phyloP scores from a whole-genome alignment of 306 rosid genomes.

The Rosa multiflora region DNA sequence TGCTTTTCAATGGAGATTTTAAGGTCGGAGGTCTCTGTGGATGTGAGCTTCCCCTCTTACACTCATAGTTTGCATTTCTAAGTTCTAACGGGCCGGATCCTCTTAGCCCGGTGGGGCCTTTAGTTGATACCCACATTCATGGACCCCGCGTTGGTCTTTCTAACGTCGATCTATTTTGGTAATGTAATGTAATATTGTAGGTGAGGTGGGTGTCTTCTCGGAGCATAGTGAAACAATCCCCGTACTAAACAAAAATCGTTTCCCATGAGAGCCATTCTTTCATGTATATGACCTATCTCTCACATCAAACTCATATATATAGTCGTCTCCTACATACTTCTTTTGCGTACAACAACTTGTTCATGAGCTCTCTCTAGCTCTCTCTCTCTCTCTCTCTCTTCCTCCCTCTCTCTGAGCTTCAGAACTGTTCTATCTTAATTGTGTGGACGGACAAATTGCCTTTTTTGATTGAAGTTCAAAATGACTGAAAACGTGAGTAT shows the following conservation, averaged over 20 bases:
- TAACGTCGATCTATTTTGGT: constrained; percentile 22
- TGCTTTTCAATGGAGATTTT: constrained; percentile 60
- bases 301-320: constrained; percentile 48
- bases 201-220: constrained; percentile 45
- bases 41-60: constrained; percentile 67
- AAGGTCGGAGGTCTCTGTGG: constrained; percentile 82
- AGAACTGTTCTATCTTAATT: background rate
- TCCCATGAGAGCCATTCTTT: constrained; percentile 11
- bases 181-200: constrained; percentile 19
- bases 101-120: background rate
- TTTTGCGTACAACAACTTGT: constrained; percentile 36
- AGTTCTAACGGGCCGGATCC: constrained; percentile 33
- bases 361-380: constrained; percentile 20
- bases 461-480: background rate
- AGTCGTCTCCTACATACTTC: constrained; percentile 47
- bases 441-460: background rate
- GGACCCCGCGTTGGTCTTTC: constrained; percentile 43
- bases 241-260: constrained; percentile 17
- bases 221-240: constrained; percentile 35
- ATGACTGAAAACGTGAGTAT: constrained; percentile 61
- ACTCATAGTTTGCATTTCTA: constrained; percentile 18
- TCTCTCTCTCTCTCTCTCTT: constrained; percentile 15
- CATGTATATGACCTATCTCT: constrained; percentile 11
- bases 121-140: constrained; percentile 35
- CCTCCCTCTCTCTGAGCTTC: background rate